A percentile compares a stretch with the other conserved stretches of the same genome.
phyloP scores from a whole-genome alignment of 768 basidiomycete genomes.

The Auricularia heimuer region DNA sequence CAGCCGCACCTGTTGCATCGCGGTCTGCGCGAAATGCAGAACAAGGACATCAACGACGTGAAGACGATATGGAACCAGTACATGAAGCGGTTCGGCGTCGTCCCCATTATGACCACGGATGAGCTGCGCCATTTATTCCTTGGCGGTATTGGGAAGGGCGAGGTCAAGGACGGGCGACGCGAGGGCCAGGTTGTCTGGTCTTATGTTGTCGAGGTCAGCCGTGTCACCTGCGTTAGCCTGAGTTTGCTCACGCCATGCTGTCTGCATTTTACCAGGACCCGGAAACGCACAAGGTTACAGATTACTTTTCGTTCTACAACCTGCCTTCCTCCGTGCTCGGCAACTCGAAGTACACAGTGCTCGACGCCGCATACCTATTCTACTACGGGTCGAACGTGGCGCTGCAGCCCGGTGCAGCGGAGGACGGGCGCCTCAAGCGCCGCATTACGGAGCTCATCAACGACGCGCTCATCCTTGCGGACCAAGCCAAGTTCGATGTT shows the following conservation, averaged over 20 bases:
- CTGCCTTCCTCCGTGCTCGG: slow-evolving; percentile 90
- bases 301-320: slow-evolving; percentile 95
- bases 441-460: slow-evolving; percentile 62
- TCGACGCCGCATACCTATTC: slow-evolving; percentile 92
- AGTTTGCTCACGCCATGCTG: no score
- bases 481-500: slow-evolving; percentile 85
- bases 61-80: slow-evolving; percentile 63
- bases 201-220: slow-evolving; percentile 83
- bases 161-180: slow-evolving; percentile 36
- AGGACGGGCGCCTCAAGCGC: slow-evolving; percentile 51
- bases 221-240: background rate
- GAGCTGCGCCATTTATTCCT: slow-evolving; percentile 84
- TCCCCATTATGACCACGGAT: slow-evolving; percentile 59
- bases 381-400: slow-evolving; percentile 85
- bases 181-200: slow-evolving; percentile 87
- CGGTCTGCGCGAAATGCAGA: slow-evolving; percentile 84
- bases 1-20: slow-evolving; percentile 31
- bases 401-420: slow-evolving; percentile 50
- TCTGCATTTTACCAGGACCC: slow-evolving; percentile 49
- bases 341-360: slow-evolving; percentile 52
- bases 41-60: slow-evolving; percentile 63
- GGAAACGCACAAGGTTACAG: slow-evolving; percentile 72
- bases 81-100: slow-evolving; percentile 79
- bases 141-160: slow-evolving; percentile 64
- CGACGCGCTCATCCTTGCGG: slow-evolving; percentile 75